Base-by-base conservation (phyloP, 345 rosid species). In the Eucalyptus paniculata region DNA sequence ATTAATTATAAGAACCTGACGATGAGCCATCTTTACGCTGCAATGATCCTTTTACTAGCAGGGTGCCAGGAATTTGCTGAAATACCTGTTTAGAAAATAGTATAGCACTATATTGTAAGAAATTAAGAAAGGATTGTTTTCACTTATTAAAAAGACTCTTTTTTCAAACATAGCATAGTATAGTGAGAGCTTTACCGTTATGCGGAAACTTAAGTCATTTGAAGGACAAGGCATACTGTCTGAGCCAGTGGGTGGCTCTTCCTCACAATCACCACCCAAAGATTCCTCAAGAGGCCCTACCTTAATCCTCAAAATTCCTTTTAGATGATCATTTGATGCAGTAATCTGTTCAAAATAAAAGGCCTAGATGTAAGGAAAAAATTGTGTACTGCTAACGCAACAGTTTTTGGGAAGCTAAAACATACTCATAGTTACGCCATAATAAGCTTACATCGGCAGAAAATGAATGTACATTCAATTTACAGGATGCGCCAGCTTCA, bases 11-110 rank as follows among this genome's bases (percentile, higher is more conserved):
- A 87, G 82, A 90, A 96, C 98, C 99, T 93, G 98, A 88, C 87
- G 90, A 81, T 58, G 95, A 88, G 89, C 90, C 88, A 87, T 94
- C 96, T 92, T 89, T 93, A 32, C 91, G 93, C 92, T 89, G 96
- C 90, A 95, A 90, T 58, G 97, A 95, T 90, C 95, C 98, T 94
- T 95, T 97, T 88, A 97, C 94, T 91, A 97, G 94, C 89, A 96
- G 93, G 81, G 99, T 91, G 81, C 98, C 99, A 12, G 97, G 98
- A 86, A 94, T 95, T 92, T 95, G 99, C 91, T 96, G 97, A 90
- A 96, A 97, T 53, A 96, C 96, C 97, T 96, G 92, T 1, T 77
- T 77, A 6, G 47, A 4, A 77, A 40, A 77, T 40, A 77, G 26
- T 6, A 77, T 21, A 21, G 13, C 42, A 40, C 85, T 40, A 77